A percentile compares a stretch with the other conserved stretches of the same genome.
Conservation (phyloP, 2,329 filamentous ascomycete genomes). For the Penicillium brasilianum region DNA sequence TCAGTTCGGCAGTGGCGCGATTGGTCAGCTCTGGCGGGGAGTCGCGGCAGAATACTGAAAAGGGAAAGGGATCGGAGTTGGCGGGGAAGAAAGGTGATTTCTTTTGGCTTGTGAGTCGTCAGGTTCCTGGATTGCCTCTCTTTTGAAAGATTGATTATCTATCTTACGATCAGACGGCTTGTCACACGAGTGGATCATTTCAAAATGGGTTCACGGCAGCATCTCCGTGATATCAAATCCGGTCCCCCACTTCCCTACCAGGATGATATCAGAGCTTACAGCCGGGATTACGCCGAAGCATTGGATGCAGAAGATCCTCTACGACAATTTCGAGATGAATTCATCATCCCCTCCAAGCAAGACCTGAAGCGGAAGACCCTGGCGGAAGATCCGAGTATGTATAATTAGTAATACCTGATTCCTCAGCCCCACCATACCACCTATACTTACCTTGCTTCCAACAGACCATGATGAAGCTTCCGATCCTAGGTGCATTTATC, state of each 20-base stretch:
- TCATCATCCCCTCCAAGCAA: slow-evolving; percentile 74
- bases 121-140: not conserved
- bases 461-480: slow-evolving; percentile 35
- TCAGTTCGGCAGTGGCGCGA: slow-evolving; percentile 35
- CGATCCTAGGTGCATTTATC: slow-evolving; percentile 69
- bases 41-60: slow-evolving; percentile 34
- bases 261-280: slow-evolving; percentile 43
- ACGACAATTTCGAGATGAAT: slow-evolving; percentile 68
- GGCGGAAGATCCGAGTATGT: slow-evolving; percentile 37
- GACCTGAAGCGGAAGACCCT: slow-evolving; percentile 71
- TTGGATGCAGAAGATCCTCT: slow-evolving; percentile 69
- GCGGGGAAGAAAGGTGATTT: slow-evolving; percentile 20
- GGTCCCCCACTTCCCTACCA: slow-evolving; percentile 37
- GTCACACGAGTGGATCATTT: not conserved
- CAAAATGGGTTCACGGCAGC: slow-evolving; percentile 38
- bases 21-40: slow-evolving; percentile 37
- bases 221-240: slow-evolving; percentile 34
- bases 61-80: slow-evolving; percentile 18
- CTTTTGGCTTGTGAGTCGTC: not conserved
- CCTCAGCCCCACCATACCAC: not conserved
- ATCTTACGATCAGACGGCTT: not conserved
- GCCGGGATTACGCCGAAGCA: slow-evolving; percentile 47
- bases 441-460: not conserved
- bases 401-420: not conserved
- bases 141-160: not conserved